A percentile compares a stretch with the other conserved stretches of the same genome.
Evolutionary conservation across 192 early-diverging fungal species (phyloP).

Genomic region (Umbelopsis sp.): DNA sequence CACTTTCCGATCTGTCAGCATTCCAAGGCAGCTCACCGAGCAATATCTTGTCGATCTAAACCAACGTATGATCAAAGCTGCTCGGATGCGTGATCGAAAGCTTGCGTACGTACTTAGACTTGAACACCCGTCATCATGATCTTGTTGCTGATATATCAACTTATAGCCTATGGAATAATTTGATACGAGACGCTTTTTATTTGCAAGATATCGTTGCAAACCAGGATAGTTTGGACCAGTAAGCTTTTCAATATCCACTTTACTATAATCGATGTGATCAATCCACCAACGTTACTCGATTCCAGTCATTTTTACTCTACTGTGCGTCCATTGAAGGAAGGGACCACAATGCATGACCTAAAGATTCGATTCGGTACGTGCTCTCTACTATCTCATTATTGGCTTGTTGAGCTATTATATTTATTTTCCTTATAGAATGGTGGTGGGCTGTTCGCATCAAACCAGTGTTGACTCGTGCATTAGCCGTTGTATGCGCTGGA

Average conservation of each 20-base stretch:
- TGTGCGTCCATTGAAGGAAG: slow-evolving; percentile 51
- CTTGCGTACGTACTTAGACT: slow-evolving; percentile 59
- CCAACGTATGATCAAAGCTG: slow-evolving; percentile 70
- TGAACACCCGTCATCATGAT: neutral
- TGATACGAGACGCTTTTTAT: slow-evolving; percentile 78
- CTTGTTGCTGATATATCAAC: neutral
- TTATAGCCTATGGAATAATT: slow-evolving; percentile 70
- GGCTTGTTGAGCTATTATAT: no score
- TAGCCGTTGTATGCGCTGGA: slow-evolving; percentile 62
- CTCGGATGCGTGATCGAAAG: slow-evolving; percentile 70
- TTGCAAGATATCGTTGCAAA: slow-evolving; percentile 82
- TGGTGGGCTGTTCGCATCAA: slow-evolving; percentile 82
- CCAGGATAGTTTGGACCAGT: slow-evolving; percentile 64
- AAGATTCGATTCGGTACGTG: slow-evolving; percentile 18
- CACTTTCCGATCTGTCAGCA: slow-evolving; percentile 34
- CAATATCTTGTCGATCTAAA: slow-evolving; percentile 71
- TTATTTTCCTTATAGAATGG: no score
- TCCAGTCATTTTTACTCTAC: slow-evolving; percentile 57
- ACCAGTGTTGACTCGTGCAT: slow-evolving; percentile 59
- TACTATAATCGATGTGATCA: neutral
- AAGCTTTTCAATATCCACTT: slow-evolving; percentile 17
- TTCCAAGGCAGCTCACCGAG: slow-evolving; percentile 60
- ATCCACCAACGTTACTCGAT: neutral
- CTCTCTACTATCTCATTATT: no score
- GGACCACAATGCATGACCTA: slow-evolving; percentile 31